Conservation (phyloP, 2,329 filamentous ascomycete genomes). For the Colletotrichum sidae region DNA sequence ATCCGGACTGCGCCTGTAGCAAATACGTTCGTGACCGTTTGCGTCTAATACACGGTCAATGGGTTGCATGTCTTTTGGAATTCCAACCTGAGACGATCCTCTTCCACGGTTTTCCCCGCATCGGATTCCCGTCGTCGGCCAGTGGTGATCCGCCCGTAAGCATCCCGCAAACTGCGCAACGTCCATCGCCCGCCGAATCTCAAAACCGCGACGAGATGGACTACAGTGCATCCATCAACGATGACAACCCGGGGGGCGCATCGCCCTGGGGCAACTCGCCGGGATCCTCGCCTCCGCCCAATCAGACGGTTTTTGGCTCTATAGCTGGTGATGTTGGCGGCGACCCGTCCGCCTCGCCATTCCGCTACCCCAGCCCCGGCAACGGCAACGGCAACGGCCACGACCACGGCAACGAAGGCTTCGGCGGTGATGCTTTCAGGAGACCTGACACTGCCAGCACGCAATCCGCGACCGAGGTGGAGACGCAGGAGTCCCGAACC, state of each 20-base stretch:
- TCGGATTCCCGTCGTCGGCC: constrained; percentile 37
- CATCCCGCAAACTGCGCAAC: constrained; percentile 16
- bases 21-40: no score
- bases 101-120: constrained; percentile 28
- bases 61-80: constrained; percentile 29
- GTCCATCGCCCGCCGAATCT: constrained; percentile 6
- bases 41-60: constrained; percentile 18
- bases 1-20: not conserved
- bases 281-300: constrained; percentile 60
- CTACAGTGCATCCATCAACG: constrained; percentile 67
- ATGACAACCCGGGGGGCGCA: constrained; percentile 64
- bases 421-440: constrained; percentile 53
- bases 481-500: constrained; percentile 49
- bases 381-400: constrained; percentile 54
- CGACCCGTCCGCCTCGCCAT: constrained; percentile 56
- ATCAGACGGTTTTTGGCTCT: constrained; percentile 56
- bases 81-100: constrained; percentile 15
- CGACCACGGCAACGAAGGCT: constrained; percentile 42
- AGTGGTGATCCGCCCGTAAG: constrained; percentile 31
- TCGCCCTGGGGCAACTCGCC: constrained; percentile 70
- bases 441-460: constrained; percentile 61
- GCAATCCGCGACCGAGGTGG: constrained; percentile 56
- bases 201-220: constrained; percentile 57
- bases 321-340: constrained; percentile 44
- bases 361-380: constrained; percentile 57